A percentile compares a stretch with the other conserved stretches of the same genome.
Evolutionary conservation across 1,139 yeast genomes (phyloP).

Genomic region (Diutina rugosa): DNA sequence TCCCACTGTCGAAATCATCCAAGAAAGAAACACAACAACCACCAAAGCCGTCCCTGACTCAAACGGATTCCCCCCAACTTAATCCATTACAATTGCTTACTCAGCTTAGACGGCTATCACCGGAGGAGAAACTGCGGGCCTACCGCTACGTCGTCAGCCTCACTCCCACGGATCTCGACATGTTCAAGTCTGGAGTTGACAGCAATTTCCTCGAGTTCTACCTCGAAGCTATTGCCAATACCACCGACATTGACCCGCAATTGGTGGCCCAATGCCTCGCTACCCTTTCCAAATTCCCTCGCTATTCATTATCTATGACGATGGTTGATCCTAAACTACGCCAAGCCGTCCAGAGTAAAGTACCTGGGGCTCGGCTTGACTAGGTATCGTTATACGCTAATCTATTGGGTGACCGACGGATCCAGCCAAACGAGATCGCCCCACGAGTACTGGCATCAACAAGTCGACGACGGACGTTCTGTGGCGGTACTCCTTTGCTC

Average conservation of each 20-base stretch:
- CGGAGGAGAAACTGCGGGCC: constrained; percentile 15
- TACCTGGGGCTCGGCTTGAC: not conserved
- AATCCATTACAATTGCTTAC: constrained; percentile 15
- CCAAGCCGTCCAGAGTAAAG: not conserved
- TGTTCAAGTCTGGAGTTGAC: constrained; percentile 43
- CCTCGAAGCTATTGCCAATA: constrained; percentile 28
- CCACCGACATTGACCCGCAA: not conserved
- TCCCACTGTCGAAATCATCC: constrained; percentile 4
- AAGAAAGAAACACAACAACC: not conserved
- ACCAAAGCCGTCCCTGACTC: constrained; percentile 4
- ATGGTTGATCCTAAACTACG: not conserved
- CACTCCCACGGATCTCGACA: constrained; percentile 10
- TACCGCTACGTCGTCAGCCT: constrained; percentile 28
- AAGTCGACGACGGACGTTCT: constrained; percentile 25
- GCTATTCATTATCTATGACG: not conserved
- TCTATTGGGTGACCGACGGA: constrained; percentile 34
- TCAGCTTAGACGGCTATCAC: constrained; percentile 16
- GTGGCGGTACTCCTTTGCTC: constrained; percentile 41
- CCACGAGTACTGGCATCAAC: constrained; percentile 10
- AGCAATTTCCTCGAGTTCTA: constrained; percentile 39
- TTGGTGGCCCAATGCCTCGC: not conserved
- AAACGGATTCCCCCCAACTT: constrained; percentile 5
- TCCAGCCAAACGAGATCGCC: constrained; percentile 12
- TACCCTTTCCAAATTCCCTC: not conserved
- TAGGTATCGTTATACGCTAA: constrained; percentile 22